Conservation (phyloP, 2,329 filamentous ascomycete species). For the Thermothelomyces thermophilus region DNA sequence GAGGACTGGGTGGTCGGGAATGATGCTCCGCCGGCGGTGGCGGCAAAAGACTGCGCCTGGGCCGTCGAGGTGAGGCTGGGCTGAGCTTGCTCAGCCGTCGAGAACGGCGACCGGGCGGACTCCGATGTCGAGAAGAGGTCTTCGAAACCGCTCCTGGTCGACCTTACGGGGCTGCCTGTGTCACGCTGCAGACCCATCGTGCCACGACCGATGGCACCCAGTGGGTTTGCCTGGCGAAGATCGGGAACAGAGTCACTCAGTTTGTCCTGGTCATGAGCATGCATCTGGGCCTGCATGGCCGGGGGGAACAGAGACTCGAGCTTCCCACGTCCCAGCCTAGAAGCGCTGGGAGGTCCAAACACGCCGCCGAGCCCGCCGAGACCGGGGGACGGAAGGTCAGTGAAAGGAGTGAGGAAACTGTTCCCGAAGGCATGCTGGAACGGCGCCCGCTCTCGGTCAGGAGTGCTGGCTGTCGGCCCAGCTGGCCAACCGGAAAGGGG, state of each 20-base stretch:
- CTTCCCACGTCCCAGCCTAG: slow-evolving; percentile 69
- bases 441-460: slow-evolving; percentile 56
- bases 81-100: slow-evolving; percentile 34
- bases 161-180: slow-evolving; percentile 52
- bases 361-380: slow-evolving; percentile 61
- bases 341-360: slow-evolving; percentile 58
- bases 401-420: slow-evolving; percentile 70
- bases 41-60: slow-evolving; percentile 28
- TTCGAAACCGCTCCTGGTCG: slow-evolving; percentile 49
- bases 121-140: slow-evolving; percentile 43
- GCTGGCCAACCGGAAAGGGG: slow-evolving; percentile 58
- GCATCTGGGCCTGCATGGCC: slow-evolving; percentile 89
- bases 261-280: slow-evolving; percentile 58
- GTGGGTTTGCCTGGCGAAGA: slow-evolving; percentile 53
- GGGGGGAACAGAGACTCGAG: slow-evolving; percentile 80
- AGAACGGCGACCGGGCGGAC: slow-evolving; percentile 33
- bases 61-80: slow-evolving; percentile 30
- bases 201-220: slow-evolving; percentile 61
- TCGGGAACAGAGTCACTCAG: slow-evolving; percentile 53
- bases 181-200: slow-evolving; percentile 52
- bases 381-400: slow-evolving; percentile 70
- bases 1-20: slow-evolving; percentile 33
- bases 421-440: slow-evolving; percentile 63
- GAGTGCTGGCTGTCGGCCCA: slow-evolving; percentile 55
- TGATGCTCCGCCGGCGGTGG: slow-evolving; percentile 26